Evolutionary conservation across 352 stramenopile genomes (phyloP), one percentile per base, ranked within the genome.

Genomic region (Pythium scleroteichum): DNA sequence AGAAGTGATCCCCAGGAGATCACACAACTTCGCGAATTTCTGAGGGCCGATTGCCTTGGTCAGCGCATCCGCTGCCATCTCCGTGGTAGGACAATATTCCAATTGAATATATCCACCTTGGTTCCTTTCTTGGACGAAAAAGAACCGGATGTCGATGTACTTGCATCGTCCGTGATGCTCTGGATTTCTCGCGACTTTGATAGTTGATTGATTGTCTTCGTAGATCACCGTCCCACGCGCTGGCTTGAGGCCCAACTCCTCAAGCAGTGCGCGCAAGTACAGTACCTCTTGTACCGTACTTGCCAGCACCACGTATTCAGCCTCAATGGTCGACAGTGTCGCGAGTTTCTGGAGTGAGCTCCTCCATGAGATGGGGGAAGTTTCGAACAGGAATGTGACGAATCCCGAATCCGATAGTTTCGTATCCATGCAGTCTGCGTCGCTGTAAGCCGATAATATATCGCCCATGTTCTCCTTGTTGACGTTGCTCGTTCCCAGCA

Each of bases 121-220:
- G 4, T 48, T 45, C 4, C n/a, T 1, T 19, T 53, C 26, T 40
- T 53, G 23, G 16, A 54, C 52, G 27, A 59, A 59, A 39, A 51
- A 59, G 19, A 51, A 59, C 1, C 52, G 52, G 12, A 51, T 50
- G 40, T 59, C 52, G 14, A 59, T 59, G 52, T 40, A 39, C 12
- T 59, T 59, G 52, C 52, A 59, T 32, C 40, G 3, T 42, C 52
- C 52, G 17, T 51, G 52, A 26, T 59, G 52, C 40, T 59, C 41
- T 41, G 52, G 52, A 20, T 59, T 59, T 24, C 24, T 42, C 2
- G 17, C 4, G 2, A 51, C 40, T 2, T 32, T 29, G 13, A 59
- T 51, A 0, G 52, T 59, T 3, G 52, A 23, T 14, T 59, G 52
- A 27, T 59, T 59, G 52, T 51, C 52, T 39, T 32, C 44, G 44